Percentiles rank a stretch among this genome's conserved stretches.
These are phyloP conservation scores for Leptographium flavum DNA, from an alignment of 2,329 filamentous ascomycete species.

Conservation along the genomic window DNA sequence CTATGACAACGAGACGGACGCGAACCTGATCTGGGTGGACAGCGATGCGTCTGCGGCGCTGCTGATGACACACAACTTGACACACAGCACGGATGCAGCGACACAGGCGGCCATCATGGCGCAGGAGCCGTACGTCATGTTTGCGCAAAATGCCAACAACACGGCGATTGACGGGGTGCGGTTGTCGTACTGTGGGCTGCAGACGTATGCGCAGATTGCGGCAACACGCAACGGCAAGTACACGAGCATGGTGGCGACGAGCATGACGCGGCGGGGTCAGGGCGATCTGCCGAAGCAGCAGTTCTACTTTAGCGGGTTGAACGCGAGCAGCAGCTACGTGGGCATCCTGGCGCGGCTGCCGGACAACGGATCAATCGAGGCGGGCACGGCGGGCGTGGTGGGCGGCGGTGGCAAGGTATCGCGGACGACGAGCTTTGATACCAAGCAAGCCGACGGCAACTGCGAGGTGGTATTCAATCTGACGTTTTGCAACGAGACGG, in stretches of 20 bases:
- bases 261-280: constrained; percentile 55
- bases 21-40: constrained; percentile 66
- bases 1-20: constrained; percentile 34
- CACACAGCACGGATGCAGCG: constrained; percentile 33
- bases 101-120: constrained; percentile 38
- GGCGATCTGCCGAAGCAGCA: constrained; percentile 67
- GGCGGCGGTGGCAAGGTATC: constrained; percentile 69
- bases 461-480: constrained; percentile 79
- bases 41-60: constrained; percentile 69
- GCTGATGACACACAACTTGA: constrained; percentile 64
- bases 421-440: constrained; percentile 56
- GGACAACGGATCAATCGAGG: constrained; percentile 35
- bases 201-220: constrained; percentile 47
- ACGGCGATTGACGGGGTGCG: constrained; percentile 52
- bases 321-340: constrained; percentile 54
- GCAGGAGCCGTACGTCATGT: constrained; percentile 59
- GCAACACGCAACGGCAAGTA: constrained; percentile 38
- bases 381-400: constrained; percentile 25
- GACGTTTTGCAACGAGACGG: constrained; percentile 75
- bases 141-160: constrained; percentile 49
- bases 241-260: constrained; percentile 34
- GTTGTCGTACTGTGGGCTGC: constrained; percentile 71
- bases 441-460: constrained; percentile 49
- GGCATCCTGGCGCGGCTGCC: constrained; percentile 64
- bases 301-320: constrained; percentile 69